phyloP scores from a whole-genome alignment of 169 alveolate genomes.

The Theileria luwenshuni region DNA sequence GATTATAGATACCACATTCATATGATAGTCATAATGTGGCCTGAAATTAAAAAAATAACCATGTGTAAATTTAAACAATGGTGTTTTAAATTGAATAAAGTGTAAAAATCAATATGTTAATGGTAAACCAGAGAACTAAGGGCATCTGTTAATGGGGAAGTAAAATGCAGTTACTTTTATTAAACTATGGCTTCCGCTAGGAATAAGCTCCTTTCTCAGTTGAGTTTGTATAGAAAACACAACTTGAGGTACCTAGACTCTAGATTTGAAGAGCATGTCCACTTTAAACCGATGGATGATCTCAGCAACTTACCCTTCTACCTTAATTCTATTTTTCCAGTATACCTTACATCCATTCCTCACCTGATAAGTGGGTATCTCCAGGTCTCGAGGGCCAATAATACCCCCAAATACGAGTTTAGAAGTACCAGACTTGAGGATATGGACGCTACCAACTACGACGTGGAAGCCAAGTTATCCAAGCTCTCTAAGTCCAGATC shows the following conservation, averaged over 20 bases:
- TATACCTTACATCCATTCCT: background rate
- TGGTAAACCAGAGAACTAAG: background rate
- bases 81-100: too few species aligned
- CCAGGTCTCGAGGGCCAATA: background rate
- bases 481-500: constrained; percentile 12
- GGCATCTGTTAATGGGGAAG: background rate
- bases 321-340: constrained; percentile 19
- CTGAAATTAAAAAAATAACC: background rate
- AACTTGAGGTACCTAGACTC: constrained; percentile 14
- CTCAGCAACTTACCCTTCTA: constrained; percentile 5
- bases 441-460: constrained; percentile 49
- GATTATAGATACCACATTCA: constrained; percentile 14
- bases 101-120: background rate
- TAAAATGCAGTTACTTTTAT: background rate
- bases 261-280: background rate
- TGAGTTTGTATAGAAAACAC: constrained; percentile 32
- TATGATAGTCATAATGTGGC: constrained; percentile 1
- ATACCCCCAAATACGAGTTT: background rate
- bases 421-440: constrained; percentile 48
- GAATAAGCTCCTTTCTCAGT: constrained; percentile 20
- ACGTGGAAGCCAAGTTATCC: constrained; percentile 31
- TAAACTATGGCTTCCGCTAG: constrained; percentile 26
- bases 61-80: background rate
- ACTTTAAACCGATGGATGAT: background rate
- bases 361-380: background rate